A percentile compares a stretch with the other conserved stretches of the same genome.
Conservation (phyloP, 768 basidiomycete genomes). For the Lactarius evosmus region DNA sequence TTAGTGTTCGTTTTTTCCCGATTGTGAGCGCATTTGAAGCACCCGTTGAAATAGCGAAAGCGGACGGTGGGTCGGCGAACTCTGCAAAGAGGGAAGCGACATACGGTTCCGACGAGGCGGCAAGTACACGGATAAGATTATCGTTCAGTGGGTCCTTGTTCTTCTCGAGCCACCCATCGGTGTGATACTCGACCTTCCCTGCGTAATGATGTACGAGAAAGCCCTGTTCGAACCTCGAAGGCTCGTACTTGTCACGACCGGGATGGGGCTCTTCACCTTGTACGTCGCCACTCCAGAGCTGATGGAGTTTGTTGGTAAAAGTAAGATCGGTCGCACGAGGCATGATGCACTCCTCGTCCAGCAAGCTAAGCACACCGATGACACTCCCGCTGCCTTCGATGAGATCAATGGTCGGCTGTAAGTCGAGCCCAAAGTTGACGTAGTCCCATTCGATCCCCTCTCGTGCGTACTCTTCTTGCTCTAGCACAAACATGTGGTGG, state of each 20-base stretch:
- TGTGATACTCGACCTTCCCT: slow-evolving; percentile 93
- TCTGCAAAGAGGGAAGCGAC: slow-evolving; percentile 84
- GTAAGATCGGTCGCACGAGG: slow-evolving; percentile 95
- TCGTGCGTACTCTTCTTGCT: slow-evolving; percentile 97
- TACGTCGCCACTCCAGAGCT: slow-evolving; percentile 61
- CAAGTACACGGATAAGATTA: slow-evolving; percentile 85
- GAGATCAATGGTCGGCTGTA: slow-evolving; percentile 97
- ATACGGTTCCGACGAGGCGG: slow-evolving; percentile 77
- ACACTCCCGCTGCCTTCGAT: slow-evolving; percentile 73
- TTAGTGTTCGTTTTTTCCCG: slow-evolving; percentile 70
- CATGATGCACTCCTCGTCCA: slow-evolving; percentile 99
- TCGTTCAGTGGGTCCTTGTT: slow-evolving; percentile 99
- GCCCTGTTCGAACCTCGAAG: slow-evolving; percentile 86
- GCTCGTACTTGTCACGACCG: slow-evolving; percentile 79
- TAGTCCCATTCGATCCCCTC: slow-evolving; percentile 98
- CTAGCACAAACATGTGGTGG: slow-evolving; percentile 99
- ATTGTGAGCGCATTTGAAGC: slow-evolving; percentile 44
- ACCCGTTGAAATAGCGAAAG: slow-evolving; percentile 37
- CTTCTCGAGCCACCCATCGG: slow-evolving; percentile 97
- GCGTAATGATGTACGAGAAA: slow-evolving; percentile 97
- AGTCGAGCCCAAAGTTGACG: slow-evolving; percentile 94
- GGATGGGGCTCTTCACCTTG: slow-evolving; percentile 56
- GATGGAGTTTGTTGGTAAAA: slow-evolving; percentile 88
- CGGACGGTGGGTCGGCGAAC: slow-evolving; percentile 50
- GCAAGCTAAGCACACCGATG: slow-evolving; percentile 87